Evolutionary conservation across 1,139 yeast species (phyloP), one percentile per base, ranked within the genome.

Genomic region (Geotrichum australiense): DNA sequence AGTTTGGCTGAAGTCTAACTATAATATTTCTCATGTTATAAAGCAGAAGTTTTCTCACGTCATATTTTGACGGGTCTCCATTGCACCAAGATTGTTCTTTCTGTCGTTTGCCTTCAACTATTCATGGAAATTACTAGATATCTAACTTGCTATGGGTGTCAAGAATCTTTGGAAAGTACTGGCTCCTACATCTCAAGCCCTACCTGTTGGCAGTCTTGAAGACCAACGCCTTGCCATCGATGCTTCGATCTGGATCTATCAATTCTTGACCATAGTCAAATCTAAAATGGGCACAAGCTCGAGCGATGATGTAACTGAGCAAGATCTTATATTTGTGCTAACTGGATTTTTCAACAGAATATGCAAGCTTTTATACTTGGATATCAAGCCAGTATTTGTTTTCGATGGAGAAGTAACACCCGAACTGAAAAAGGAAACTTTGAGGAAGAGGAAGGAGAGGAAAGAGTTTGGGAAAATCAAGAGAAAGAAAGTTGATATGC

Each of bases 211-310:
- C 58, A 80, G 94, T 0, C 69, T 91, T 32, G 65, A 70, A 14
- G 76, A 87, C 47, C 82, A 82, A 58, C 70, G 74, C 46, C 67
- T 93, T 53, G 98, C 98, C 0, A 93, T 93, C 8, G 99, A 93
- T 68, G 99, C 98, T 0, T 89, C 97, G 2, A 93, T 93, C 51
- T 93, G 99, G 99, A 84, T 93, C 43, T 93, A 93, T 59, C 99
- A 93, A 61, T 93, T 93, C 57, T 67, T 93, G 50, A 91, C 89
- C 58, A 98, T 98, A 1, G 94, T 91, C 19, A 71, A 98, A 53
- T 96, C 87, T 57, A 66, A 75, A 34, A 83, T 83, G 32, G 98
- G 97, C 14, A 76, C 83, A 48, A 76, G 85, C 1, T 62, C 91
- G 48, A 73, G 14, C 6, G 39, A 26, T n/a, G 35, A 31, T 14